Base-by-base conservation (phyloP, 2,329 filamentous ascomycete genomes). In the Chaetomiaceae sp. region DNA sequence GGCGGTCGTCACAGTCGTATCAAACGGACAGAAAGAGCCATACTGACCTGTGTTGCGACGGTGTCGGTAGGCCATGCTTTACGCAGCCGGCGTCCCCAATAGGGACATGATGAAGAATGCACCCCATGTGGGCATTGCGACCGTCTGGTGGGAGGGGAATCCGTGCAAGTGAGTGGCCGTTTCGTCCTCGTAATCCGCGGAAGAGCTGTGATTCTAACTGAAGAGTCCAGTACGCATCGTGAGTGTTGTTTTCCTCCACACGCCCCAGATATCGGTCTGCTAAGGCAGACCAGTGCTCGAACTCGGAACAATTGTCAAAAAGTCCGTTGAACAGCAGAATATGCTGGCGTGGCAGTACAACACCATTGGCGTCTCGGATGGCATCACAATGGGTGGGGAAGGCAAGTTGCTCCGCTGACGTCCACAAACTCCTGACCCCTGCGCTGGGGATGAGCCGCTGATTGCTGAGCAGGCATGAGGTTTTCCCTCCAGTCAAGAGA, bases 61-160 rank as follows among this genome's bases (percentile, higher is more conserved):
- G 38, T 27, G 47, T 27, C 9, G 5, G 4, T 56, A 90, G 84
- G 88, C 91, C 34, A 96, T 96, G 91, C 77, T 97, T 18, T 97
- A 95, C 67, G 90, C 86, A 12, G 89, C 91, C 8, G 91, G 91
- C 19, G 86, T 97, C 27, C 87, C 89, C 1, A 79, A 88, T 61
- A 76, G 81, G 58, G 74, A 93, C 46, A 81, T 83, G 60, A 95
- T 97, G 87, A 90, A 91, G 68, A 91, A 78, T 47, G 85, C 86
- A 43, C 88, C 91, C 11, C 91, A 97, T 54, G 86, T 97, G 20
- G 91, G 91, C 48, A 81, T 96, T 61, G 85, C 89, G 7, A 89
- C 86, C 5, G 87, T 96, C 4, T 96, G 90, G 90, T 97, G 90
- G 90, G 89, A 96, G 68, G 91, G 91, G 22, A 96, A 96, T 63